Evolutionary conservation across 352 stramenopile species (phyloP).

Genomic region (Pythium aquatile): DNA sequence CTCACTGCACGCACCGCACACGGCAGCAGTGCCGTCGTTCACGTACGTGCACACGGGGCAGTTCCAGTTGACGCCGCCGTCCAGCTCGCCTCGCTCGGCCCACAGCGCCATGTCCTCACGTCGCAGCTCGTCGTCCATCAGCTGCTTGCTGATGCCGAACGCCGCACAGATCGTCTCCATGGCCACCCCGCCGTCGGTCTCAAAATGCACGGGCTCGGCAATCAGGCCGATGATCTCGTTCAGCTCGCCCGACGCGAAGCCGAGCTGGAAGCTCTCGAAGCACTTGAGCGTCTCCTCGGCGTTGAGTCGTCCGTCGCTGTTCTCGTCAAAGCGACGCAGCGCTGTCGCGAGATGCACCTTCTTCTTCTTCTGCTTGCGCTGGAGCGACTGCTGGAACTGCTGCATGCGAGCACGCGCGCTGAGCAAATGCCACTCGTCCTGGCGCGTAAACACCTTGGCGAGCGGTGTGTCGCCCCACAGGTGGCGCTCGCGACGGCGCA

Average conservation of each 20-base stretch:
- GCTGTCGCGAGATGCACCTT: conserved; percentile 48
- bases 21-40: conserved; percentile 45
- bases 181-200: conserved; percentile 43
- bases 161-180: conserved; percentile 74
- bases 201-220: conserved; percentile 46
- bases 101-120: conserved; percentile 38
- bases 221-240: conserved; percentile 84
- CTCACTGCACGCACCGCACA: conserved; percentile 64
- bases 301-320: conserved; percentile 59
- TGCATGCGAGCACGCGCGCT: conserved; percentile 76
- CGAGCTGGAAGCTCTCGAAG: conserved; percentile 85
- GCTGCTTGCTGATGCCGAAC: conserved; percentile 53
- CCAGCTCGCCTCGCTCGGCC: conserved; percentile 18
- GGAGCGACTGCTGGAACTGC: conserved; percentile 81
- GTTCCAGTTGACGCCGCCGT: conserved; percentile 37
- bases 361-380: conserved; percentile 55
- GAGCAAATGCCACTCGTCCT: conserved; percentile 96
- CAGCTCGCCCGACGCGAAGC: conserved; percentile 76
- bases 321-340: conserved; percentile 69
- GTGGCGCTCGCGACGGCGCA: conserved; percentile 95
- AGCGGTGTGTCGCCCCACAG: conserved; percentile 94
- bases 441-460: conserved; percentile 96
- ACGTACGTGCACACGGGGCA: conserved; percentile 79
- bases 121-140: conserved; percentile 57
- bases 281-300: conserved; percentile 79